Evolutionary conservation across 139 green algal genomes (phyloP), one percentile per base, ranked within the genome.

Genomic region (Ulvella scutata): DNA sequence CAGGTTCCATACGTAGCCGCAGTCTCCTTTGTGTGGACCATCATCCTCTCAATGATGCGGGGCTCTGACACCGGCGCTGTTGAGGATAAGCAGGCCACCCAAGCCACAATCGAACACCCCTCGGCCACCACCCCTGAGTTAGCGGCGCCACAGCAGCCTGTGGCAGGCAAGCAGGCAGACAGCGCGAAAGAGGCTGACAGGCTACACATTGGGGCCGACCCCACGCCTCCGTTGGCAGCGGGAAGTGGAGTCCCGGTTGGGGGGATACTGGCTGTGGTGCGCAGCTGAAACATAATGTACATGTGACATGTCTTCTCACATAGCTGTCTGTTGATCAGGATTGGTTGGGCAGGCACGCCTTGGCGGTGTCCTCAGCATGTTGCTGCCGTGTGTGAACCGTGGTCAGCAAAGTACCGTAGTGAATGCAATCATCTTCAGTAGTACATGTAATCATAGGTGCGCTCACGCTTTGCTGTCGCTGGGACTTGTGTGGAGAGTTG

Each of bases 1-100:
- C 84, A 89, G 39, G 89, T 96, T 38, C 91, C 91, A 1, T 95
- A 87, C 37, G 84, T 81, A 88, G 62, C 51, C 9, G 51, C n/a
- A 1, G 51, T 67, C n/a, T 67, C 51, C 9, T 67, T 67, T 26
- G 51, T 67, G 51, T 67, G 51, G 51, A 67, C 51, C 51, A 26
- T 67, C 51, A 67, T 67, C 51, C 51, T 67, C 9, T 34, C 13
- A n/a, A 67, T 67, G 51, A 67, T 67, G 51, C 51, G 51, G n/a
- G 51, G 51, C 51, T 67, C 51, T 23, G 51, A 67, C 51, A 67
- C 51, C 51, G 51, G 51, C 17, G 51, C 51, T 29, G 20, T n/a
- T n/a, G n/a, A n/a, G 13, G 51, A 9, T 26, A 67, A 26, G 51
- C n/a, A 67, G 33, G 51, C 31, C 51, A 26, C 9, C 7, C n/a